Evolutionary conservation across 2,329 filamentous ascomycete species (phyloP).

Genomic region (Penicillium digitatum): DNA sequence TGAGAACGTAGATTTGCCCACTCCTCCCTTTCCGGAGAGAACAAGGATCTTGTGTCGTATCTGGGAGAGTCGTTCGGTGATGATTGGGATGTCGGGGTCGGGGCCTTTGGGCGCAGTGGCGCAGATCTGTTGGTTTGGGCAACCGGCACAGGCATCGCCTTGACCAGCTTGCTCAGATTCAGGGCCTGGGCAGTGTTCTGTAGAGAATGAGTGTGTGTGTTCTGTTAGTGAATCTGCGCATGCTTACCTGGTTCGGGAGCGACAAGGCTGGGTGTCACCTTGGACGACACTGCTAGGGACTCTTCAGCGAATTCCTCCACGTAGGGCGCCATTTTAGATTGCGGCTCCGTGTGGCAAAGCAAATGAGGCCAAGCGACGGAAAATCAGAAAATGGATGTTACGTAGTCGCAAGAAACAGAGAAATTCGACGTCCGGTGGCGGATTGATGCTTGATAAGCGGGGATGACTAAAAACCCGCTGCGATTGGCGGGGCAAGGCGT

Average conservation of each 20-base stretch:
- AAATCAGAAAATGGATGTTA: not conserved
- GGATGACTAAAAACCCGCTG: slow-evolving; percentile 2
- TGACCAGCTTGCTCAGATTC: slow-evolving; percentile 54
- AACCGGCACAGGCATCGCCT: slow-evolving; percentile 83
- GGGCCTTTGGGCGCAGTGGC: slow-evolving; percentile 91
- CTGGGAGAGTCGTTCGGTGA: slow-evolving; percentile 73
- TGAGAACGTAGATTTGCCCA: slow-evolving; percentile 93
- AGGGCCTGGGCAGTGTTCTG: slow-evolving; percentile 86
- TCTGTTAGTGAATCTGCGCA: not conserved
- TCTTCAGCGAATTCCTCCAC: slow-evolving; percentile 70
- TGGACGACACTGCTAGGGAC: slow-evolving; percentile 70
- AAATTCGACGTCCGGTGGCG: slow-evolving; percentile 20
- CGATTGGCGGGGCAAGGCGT: slow-evolving; percentile 6
- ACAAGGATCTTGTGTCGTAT: slow-evolving; percentile 92
- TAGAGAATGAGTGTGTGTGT: slow-evolving; percentile 1
- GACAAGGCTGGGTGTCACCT: slow-evolving; percentile 76
- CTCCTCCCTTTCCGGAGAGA: slow-evolving; percentile 89
- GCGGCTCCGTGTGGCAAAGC: not conserved
- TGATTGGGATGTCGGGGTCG: slow-evolving; percentile 87
- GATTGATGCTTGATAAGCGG: slow-evolving; percentile 14
- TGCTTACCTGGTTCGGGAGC: slow-evolving; percentile 74
- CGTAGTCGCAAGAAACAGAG: not conserved
- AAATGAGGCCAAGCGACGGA: not conserved
- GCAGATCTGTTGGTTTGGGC: slow-evolving; percentile 94
- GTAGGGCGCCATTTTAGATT: slow-evolving; percentile 67